Evolutionary conservation across 2,329 filamentous ascomycete genomes (phyloP), one percentile per base, ranked within the genome.

Genomic region (Xylariaceae sp.): DNA sequence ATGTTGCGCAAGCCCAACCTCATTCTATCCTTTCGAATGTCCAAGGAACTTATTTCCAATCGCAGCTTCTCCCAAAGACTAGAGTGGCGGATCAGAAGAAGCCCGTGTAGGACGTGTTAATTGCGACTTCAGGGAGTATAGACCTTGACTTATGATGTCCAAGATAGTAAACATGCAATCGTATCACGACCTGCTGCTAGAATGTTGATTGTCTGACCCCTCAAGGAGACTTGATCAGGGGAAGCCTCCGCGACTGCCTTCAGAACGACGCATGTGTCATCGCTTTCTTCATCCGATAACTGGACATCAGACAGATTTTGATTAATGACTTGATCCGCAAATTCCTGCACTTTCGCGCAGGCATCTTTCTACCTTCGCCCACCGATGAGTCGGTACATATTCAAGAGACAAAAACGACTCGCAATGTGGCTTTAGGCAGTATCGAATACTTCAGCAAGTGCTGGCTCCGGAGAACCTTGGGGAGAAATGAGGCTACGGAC

Each of bases 141-240:
- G 6, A 12, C 1, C 29, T 9, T 7, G 29, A 43, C 51, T 44
- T 45, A 56, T 52, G 55, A 56, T 39, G 49, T 43, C 54, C 54
- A 56, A 7, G 52, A 52, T 15, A 57, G 37, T 9, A 53, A 42
- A 19, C 51, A 50, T 4, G 55, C 54, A 0, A 54, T 57, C 3
- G 53, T 54, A 34, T 59, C 55, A 9, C 55, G 46, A 11, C 55
- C 55, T 18, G 54, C 55, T 3, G 49, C 42, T 13, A 59, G 48
- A 26, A 59, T 49, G 26, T 56, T 56, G 24, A 59, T 51, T 11
- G 55, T 49, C 32, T 59, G 53, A 9, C 50, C 52, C n/a, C 53
- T 41, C 2, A 59, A 35, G 3, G 39, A n/a, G 22, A 47, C 49
- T 22, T 47, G 45, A 8, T 51, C 50, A 0, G 49, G 48, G 22